Percentiles rank a stretch among this genome's conserved stretches.
phyloP scores from a whole-genome alignment of 1,284 basidiomycete genomes.

The Kwoniella shivajii region DNA sequence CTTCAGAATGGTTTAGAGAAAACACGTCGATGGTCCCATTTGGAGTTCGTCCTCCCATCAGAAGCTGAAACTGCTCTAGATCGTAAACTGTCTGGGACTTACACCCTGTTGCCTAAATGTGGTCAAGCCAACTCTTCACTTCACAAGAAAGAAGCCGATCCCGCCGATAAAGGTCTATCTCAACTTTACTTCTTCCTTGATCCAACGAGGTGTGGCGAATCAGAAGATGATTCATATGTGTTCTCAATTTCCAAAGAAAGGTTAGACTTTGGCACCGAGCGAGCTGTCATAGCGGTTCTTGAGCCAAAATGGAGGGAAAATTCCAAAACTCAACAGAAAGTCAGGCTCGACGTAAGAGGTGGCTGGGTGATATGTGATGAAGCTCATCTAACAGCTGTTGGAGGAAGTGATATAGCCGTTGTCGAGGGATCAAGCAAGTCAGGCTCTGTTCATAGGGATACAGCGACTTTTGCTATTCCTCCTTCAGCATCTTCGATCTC shows the following conservation, averaged over 20 bases:
- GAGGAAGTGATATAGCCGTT: slow-evolving; percentile 41
- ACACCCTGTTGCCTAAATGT: slow-evolving; percentile 78
- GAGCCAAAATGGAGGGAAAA: slow-evolving; percentile 76
- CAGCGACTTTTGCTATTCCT: slow-evolving; percentile 70
- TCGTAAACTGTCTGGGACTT: slow-evolving; percentile 76
- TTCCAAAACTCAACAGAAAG: slow-evolving; percentile 57
- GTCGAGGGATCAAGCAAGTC: slow-evolving; percentile 12
- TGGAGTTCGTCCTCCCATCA: slow-evolving; percentile 65
- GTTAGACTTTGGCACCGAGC: slow-evolving; percentile 75
- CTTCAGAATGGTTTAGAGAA: slow-evolving; percentile 68
- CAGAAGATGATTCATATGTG: slow-evolving; percentile 72
- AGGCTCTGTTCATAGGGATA: slow-evolving; percentile 54
- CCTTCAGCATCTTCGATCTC: slow-evolving; percentile 61
- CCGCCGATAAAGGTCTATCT: slow-evolving; percentile 59
- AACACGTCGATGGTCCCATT: slow-evolving; percentile 66
- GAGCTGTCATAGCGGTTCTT: slow-evolving; percentile 72
- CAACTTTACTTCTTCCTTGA: slow-evolving; percentile 81
- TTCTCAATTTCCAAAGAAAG: slow-evolving; percentile 77
- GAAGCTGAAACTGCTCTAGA: slow-evolving; percentile 65
- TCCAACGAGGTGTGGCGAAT: slow-evolving; percentile 74
- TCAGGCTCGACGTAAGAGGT: slow-evolving; percentile 64
- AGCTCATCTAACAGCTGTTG: slow-evolving; percentile 41
- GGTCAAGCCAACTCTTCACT: slow-evolving; percentile 87
- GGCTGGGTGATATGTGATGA: slow-evolving; percentile 60
- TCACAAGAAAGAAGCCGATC: slow-evolving; percentile 64